phyloP scores from a whole-genome alignment of 192 early-diverging fungal genomes.

The Ambispora gerdemannii region DNA sequence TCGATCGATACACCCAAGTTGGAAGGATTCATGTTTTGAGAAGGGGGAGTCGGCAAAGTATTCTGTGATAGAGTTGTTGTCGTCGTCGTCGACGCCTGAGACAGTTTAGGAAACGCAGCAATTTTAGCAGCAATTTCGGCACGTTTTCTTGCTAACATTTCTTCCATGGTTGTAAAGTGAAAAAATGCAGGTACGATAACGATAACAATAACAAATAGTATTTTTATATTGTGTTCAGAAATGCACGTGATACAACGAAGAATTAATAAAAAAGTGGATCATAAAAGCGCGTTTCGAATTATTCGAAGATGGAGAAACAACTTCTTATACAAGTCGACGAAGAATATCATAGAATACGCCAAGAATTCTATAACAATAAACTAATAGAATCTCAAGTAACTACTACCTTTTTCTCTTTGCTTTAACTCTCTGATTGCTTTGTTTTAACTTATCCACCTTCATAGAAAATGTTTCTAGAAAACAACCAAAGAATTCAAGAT shows the following conservation, averaged over 20 bases:
- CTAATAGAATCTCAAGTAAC: not conserved
- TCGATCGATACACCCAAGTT: conserved; percentile 1
- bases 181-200: too few species aligned
- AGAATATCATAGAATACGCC: not conserved
- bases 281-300: not conserved
- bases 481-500: not conserved
- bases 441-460: too few species aligned
- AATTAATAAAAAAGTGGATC: too few species aligned
- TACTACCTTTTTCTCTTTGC: not conserved
- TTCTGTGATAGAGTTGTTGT: not conserved
- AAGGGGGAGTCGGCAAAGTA: conserved; percentile 3
- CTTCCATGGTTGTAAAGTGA: not conserved
- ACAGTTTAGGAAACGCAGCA: conserved; percentile 27
- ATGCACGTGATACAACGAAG: too few species aligned
- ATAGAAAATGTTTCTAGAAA: not conserved
- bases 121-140: conserved; percentile 13
- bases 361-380: not conserved
- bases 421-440: too few species aligned
- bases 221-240: too few species aligned
- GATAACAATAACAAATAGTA: too few species aligned
- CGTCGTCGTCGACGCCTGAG: conserved; percentile 20
- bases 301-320: not conserved
- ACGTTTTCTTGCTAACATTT: not conserved
- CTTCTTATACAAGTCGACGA: not conserved
- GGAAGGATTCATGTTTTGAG: too few species aligned